A percentile compares a stretch with the other conserved stretches of the same genome.
These are phyloP conservation scores for Fusarium poae DNA, from an alignment of 2,329 filamentous ascomycete genomes.

Conservation along the genomic window DNA sequence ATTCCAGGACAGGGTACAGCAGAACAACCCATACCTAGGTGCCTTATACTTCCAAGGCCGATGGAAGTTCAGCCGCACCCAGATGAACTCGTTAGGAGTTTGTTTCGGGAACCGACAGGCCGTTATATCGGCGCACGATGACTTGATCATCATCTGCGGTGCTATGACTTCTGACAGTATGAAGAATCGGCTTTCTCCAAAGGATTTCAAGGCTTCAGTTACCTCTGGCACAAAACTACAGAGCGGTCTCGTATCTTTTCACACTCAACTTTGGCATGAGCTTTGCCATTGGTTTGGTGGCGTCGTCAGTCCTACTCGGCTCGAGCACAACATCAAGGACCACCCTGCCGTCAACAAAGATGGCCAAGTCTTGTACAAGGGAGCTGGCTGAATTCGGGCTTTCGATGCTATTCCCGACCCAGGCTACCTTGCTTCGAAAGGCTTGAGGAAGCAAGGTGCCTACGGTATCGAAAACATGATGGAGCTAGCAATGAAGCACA, in stretches of 20 bases:
- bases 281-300: slow-evolving; percentile 21
- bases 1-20: neutral
- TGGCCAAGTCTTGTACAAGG: neutral
- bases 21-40: neutral
- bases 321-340: slow-evolving; percentile 11
- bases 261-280: slow-evolving; percentile 16
- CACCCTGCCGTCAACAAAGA: neutral
- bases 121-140: neutral
- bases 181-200: neutral
- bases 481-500: slow-evolving; percentile 1
- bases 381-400: neutral
- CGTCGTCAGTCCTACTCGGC: neutral
- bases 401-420: neutral
- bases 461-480: neutral
- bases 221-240: neutral
- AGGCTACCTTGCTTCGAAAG: neutral
- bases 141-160: slow-evolving; percentile 4
- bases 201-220: slow-evolving; percentile 7
- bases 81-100: neutral
- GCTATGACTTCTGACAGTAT: neutral
- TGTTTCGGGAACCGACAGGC: slow-evolving; percentile 19
- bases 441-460: slow-evolving; percentile 1
- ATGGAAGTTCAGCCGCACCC: neutral
- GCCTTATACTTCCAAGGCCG: slow-evolving; percentile 6
- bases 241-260: slow-evolving; percentile 2